Evolutionary conservation across 2,329 filamentous ascomycete species (phyloP), one percentile per base, ranked within the genome.

Genomic region (Berkeleyomyces rouxiae): DNA sequence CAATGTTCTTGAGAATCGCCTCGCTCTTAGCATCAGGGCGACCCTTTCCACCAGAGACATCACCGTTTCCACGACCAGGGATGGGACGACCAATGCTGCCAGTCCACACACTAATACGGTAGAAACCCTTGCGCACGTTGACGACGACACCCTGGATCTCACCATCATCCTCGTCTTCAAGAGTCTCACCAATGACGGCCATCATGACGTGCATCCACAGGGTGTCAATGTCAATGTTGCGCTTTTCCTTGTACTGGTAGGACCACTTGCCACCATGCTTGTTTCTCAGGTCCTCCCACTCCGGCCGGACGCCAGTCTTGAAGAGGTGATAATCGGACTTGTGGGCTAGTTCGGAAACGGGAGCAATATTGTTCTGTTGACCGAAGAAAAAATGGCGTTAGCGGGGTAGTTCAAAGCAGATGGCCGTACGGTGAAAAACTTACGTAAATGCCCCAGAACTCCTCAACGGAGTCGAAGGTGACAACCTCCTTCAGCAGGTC

Each of bases 271-370:
- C 93, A 69, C 93, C 93, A 74, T 97, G 90, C 82, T 97, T 99
- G 80, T 99, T 99, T 79, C 97, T 90, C 36, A 84, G 81, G 73
- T 99, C 93, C 76, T 99, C 93, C 93, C 93, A 99, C 77, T 99
- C 95, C 43, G 93, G 93, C 67, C 93, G 89, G 66, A 99, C 89
- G 67, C 91, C 91, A 70, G 86, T 87, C 81, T 99, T 99, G 87
- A 99, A 99, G 53, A 99, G 87, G 73, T 99, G 95, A 78, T 99
- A 99, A 75, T 99, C 93, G 72, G 93, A 96, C 80, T 99, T 99
- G 72, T 95, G 85, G 53, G 91, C 89, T 51, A 99, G 86, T 70
- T 97, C 90, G 69, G 92, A 96, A 69, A 95, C 92, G 51, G 91
- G 87, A 59, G 92, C 90, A 74, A 99, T 96, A 76, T 99, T 99